phyloP scores from a whole-genome alignment of 2,329 filamentous ascomycete species.

The Amesomyces nigricolor region DNA sequence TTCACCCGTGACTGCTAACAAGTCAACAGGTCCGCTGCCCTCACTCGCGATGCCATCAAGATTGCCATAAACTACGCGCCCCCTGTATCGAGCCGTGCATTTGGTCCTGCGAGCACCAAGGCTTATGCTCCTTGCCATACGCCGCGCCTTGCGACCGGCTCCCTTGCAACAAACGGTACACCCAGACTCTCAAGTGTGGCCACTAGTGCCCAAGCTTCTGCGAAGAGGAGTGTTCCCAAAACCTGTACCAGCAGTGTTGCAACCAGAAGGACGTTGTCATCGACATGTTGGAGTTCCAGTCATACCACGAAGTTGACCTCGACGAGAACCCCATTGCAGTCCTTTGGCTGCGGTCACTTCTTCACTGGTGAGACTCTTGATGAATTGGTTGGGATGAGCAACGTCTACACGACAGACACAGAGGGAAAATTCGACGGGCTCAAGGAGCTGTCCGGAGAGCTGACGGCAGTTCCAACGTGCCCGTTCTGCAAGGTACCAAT shows the following conservation, averaged over 20 bases:
- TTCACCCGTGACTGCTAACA: not conserved
- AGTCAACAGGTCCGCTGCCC: constrained; percentile 14
- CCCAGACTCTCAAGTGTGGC: constrained; percentile 47
- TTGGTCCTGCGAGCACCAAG: constrained; percentile 23
- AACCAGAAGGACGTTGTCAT: constrained; percentile 39
- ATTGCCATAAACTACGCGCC: constrained; percentile 19
- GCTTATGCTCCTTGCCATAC: constrained; percentile 49
- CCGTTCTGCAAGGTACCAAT: constrained; percentile 56
- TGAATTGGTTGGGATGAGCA: constrained; percentile 49
- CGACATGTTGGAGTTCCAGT: constrained; percentile 50
- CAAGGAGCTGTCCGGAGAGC: constrained; percentile 44
- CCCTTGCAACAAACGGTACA: constrained; percentile 54
- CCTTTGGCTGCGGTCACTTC: constrained; percentile 58
- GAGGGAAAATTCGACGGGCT: constrained; percentile 33
- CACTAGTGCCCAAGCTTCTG: constrained; percentile 61
- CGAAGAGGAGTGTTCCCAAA: constrained; percentile 54
- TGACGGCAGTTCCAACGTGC: constrained; percentile 43
- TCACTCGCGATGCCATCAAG: constrained; percentile 16
- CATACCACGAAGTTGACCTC: constrained; percentile 54
- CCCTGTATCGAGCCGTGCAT: constrained; percentile 23
- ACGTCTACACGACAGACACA: constrained; percentile 42
- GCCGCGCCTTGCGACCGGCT: constrained; percentile 62
- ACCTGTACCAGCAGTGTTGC: constrained; percentile 54
- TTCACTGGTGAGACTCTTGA: constrained; percentile 57
- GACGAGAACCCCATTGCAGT: constrained; percentile 57